phyloP scores from a whole-genome alignment of 352 stramenopile species.

The Sclerospora graminicola region DNA sequence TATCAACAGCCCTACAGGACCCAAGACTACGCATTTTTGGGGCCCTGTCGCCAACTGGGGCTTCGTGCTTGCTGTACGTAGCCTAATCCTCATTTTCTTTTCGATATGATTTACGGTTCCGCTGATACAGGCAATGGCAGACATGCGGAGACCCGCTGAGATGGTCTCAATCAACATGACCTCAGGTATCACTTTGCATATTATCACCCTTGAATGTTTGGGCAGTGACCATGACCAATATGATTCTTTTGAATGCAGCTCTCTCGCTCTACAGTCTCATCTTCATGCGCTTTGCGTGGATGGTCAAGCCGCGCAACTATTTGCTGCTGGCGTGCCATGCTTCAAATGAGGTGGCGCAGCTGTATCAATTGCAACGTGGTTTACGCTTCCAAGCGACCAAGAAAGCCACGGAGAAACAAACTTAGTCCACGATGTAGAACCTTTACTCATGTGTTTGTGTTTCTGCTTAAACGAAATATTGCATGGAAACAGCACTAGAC shows the following conservation, averaged over 20 bases:
- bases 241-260: too few species aligned
- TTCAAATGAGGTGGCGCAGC: conserved; percentile 74
- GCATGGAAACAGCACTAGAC: too few species aligned
- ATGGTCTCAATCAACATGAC: conserved; percentile 86
- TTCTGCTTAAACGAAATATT: background rate
- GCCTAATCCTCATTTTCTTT: background rate
- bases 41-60: conserved; percentile 84
- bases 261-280: conserved; percentile 79
- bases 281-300: conserved; percentile 86
- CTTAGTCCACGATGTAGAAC: too few species aligned
- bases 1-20: conserved; percentile 70
- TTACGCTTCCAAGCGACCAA: conserved; percentile 30
- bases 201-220: too few species aligned
- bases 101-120: background rate
- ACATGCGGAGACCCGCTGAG: conserved; percentile 78
- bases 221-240: too few species aligned
- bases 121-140: conserved; percentile 50
- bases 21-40: conserved; percentile 86
- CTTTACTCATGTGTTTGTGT: too few species aligned
- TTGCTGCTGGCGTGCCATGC: conserved; percentile 73
- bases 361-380: conserved; percentile 71
- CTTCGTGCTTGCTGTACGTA: conserved; percentile 70
- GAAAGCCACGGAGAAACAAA: too few species aligned
- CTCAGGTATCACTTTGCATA: too few species aligned
- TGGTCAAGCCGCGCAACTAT: conserved; percentile 85